Evolutionary conservation across 176 grass and related monocot genomes (phyloP).

Genomic region (Avena insularis): DNA sequence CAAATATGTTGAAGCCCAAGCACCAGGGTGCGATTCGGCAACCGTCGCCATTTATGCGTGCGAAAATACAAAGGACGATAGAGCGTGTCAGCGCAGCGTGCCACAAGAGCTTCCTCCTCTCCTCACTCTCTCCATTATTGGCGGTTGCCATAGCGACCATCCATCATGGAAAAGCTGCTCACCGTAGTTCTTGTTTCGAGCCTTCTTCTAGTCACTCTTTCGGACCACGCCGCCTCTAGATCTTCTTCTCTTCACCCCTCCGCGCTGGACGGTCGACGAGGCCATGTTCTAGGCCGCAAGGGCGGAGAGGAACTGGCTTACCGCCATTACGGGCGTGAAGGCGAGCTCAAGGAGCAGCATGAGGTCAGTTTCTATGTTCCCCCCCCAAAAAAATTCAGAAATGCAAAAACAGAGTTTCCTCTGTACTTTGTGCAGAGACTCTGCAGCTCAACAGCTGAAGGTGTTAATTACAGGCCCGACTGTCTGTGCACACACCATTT

Average conservation of each 20-base stretch:
- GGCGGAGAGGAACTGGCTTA: conserved; percentile 31
- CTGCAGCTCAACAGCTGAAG: neutral
- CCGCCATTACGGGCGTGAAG: conserved; percentile 20
- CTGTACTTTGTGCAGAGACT: neutral
- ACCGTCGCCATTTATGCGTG: conserved; percentile 17
- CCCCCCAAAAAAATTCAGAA: neutral
- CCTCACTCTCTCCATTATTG: conserved; percentile 18
- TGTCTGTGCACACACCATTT: neutral
- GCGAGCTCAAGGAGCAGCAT: conserved; percentile 7
- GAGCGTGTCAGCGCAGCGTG: conserved; percentile 34
- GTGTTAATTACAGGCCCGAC: too few relatives aligned
- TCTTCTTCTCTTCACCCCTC: neutral
- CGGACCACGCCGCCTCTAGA: conserved; percentile 19
- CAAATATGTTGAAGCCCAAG: neutral
- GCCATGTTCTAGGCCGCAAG: conserved; percentile 43
- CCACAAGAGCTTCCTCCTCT: neutral
- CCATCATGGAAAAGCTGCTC: conserved; percentile 42
- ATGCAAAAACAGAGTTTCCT: neutral
- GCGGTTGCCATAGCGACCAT: neutral
- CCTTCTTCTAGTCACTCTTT: conserved; percentile 29
- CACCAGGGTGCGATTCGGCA: neutral
- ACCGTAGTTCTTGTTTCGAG: neutral
- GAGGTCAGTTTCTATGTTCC: conserved; percentile 36
- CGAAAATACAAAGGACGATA: neutral
- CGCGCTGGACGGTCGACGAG: neutral